These are phyloP conservation scores for Picochlorum costavermella DNA, from an alignment of 139 green algal genomes.

Conservation along the genomic window DNA sequence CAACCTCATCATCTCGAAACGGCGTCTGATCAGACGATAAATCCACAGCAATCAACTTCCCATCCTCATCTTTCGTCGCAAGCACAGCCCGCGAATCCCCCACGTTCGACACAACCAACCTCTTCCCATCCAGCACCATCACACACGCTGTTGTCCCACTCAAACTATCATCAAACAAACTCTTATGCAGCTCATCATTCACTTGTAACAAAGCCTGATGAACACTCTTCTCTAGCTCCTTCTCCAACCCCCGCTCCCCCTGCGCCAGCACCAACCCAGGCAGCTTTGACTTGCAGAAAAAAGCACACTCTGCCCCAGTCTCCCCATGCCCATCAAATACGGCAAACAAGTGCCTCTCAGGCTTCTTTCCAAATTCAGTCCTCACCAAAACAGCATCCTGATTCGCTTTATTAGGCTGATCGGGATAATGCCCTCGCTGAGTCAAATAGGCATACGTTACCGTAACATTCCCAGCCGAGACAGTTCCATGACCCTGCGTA, in stretches of 20 bases:
- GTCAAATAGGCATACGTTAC: conserved; percentile 67
- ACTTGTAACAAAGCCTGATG: conserved; percentile 55
- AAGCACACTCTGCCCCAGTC: conserved; percentile 53
- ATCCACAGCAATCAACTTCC: conserved; percentile 19
- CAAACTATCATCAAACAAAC: conserved; percentile 54
- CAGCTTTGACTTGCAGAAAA: conserved; percentile 74
- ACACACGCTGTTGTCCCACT: conserved; percentile 80
- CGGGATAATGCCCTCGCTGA: conserved; percentile 84
- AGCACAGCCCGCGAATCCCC: conserved; percentile 83
- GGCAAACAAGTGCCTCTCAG: conserved; percentile 46
- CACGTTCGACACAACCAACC: conserved; percentile 80
- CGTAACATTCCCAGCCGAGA: neutral
- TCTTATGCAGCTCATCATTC: conserved; percentile 72
- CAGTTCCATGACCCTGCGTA: neutral
- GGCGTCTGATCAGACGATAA: conserved; percentile 82
- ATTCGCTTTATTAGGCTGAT: conserved; percentile 75
- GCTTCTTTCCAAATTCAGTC: conserved; percentile 42
- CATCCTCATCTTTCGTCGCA: conserved; percentile 28
- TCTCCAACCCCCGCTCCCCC: conserved; percentile 18
- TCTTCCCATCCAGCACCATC: conserved; percentile 52
- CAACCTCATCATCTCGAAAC: conserved; percentile 79
- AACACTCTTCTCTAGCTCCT: conserved; percentile 26
- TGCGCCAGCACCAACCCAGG: conserved; percentile 28
- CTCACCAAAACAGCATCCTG: conserved; percentile 74
- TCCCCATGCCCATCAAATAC: conserved; percentile 88